phyloP scores from a whole-genome alignment of 2,329 filamentous ascomycete genomes.

The Trichoderma sp. region DNA sequence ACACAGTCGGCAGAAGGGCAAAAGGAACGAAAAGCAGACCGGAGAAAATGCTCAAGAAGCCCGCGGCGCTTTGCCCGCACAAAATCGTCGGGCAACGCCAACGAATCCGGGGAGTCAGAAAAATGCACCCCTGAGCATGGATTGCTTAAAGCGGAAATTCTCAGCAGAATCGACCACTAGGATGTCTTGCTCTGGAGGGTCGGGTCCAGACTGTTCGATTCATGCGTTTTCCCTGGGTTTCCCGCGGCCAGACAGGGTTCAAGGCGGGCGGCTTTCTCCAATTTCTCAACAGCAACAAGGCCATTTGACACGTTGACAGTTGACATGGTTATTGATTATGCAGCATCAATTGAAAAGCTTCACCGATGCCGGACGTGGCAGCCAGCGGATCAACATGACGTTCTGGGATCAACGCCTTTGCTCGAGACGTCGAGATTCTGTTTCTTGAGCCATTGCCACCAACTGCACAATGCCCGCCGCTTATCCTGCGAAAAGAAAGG shows the following conservation, averaged over 20 bases:
- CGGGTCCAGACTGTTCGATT: not conserved
- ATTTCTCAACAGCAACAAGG: not conserved
- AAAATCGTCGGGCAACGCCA: not conserved
- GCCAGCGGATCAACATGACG: not conserved
- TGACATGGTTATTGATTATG: not conserved
- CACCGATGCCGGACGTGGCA: not conserved
- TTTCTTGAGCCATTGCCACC: not conserved
- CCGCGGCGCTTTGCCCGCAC: not conserved
- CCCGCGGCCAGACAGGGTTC: constrained; percentile 1
- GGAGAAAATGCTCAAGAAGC: not conserved
- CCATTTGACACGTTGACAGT: not conserved
- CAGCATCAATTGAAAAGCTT: not conserved
- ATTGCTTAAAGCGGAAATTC: constrained; percentile 21
- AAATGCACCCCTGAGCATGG: not conserved
- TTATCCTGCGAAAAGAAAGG: not conserved
- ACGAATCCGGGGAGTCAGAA: not conserved
- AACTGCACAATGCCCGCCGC: not conserved
- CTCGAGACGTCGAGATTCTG: not conserved
- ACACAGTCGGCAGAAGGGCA: not conserved
- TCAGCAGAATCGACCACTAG: constrained; percentile 19
- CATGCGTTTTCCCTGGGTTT: not conserved
- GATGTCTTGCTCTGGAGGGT: not conserved
- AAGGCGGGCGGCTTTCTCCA: not conserved
- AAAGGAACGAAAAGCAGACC: not conserved
- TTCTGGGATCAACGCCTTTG: not conserved